Evolutionary conservation across 2,329 filamentous ascomycete species (phyloP).

Genomic region (Colletotrichum ledebouriae): DNA sequence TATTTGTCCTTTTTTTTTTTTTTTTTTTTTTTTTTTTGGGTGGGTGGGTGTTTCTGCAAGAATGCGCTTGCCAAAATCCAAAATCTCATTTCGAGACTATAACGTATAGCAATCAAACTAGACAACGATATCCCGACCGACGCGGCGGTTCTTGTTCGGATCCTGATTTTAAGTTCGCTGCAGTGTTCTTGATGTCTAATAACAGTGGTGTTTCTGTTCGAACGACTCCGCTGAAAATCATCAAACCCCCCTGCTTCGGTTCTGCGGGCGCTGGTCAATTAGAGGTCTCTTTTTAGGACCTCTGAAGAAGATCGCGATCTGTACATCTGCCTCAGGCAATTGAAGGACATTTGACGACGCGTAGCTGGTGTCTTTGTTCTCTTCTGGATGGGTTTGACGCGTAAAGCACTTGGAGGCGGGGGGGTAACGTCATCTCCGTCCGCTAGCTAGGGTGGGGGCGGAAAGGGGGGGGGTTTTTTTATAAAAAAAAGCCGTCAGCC

Average conservation of each 20-base stretch:
- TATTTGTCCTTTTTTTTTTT: background rate
- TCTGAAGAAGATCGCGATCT: background rate
- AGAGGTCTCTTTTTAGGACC: too few species aligned
- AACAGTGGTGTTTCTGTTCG: background rate
- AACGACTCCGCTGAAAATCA: background rate
- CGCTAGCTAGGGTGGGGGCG: background rate
- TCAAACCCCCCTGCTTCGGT: background rate
- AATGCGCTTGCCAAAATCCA: background rate
- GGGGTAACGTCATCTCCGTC: constrained; percentile 33
- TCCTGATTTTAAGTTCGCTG: background rate
- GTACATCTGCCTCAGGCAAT: background rate
- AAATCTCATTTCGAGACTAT: background rate
- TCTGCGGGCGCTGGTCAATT: background rate
- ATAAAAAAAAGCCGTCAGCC: background rate
- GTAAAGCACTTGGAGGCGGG: constrained; percentile 25
- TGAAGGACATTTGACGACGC: constrained; percentile 34
- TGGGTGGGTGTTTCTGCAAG: too few species aligned
- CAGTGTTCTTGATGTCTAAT: background rate
- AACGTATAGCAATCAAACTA: constrained; percentile 8
- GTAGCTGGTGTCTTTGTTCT: background rate
- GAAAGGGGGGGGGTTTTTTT: background rate
- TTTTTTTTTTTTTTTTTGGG: too few species aligned
- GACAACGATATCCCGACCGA: constrained; percentile 15
- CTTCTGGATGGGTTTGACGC: constrained; percentile 8
- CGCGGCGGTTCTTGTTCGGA: background rate